These are phyloP conservation scores for Lipomyces yarrowii DNA, from an alignment of 1,139 yeast species.

Conservation along the genomic window DNA sequence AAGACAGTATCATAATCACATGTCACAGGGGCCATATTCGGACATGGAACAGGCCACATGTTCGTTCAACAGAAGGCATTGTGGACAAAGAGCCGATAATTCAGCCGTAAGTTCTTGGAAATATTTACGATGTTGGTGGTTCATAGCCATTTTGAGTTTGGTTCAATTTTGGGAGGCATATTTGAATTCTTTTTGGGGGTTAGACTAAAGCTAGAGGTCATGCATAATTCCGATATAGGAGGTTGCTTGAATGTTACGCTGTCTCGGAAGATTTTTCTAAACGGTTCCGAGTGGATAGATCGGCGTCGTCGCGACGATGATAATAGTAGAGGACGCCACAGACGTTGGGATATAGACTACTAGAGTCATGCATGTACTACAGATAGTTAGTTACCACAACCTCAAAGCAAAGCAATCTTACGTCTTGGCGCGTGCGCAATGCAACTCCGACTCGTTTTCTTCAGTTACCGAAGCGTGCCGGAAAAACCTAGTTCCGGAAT, in stretches of 20 bases:
- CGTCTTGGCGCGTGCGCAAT: neutral
- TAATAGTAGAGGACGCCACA: too few relatives aligned
- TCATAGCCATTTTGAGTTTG: neutral
- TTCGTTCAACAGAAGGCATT: constrained; percentile 21
- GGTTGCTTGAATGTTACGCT: too few relatives aligned
- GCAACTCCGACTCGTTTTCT: neutral
- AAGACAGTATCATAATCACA: constrained; percentile 31
- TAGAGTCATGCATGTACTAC: too few relatives aligned
- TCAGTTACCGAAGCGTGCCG: neutral
- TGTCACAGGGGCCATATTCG: constrained; percentile 30
- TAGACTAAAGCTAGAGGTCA: too few relatives aligned
- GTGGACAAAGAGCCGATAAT: neutral
- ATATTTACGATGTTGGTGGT: neutral
- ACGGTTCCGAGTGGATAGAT: too few relatives aligned
- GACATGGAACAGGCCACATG: constrained; percentile 29
- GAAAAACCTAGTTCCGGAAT: neutral
- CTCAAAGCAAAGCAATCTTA: neutral
- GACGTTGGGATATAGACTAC: too few relatives aligned
- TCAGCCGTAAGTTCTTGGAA: neutral
- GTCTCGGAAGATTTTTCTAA: too few relatives aligned
- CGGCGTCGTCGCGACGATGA: too few relatives aligned
- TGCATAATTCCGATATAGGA: too few relatives aligned
- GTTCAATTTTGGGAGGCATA: neutral
- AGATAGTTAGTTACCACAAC: too few relatives aligned
- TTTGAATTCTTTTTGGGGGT: too few relatives aligned